A percentile compares a stretch with the other conserved stretches of the same genome.
These are phyloP conservation scores for Fusarium virguliforme DNA, from an alignment of 2,329 filamentous ascomycete genomes.

Conservation along the genomic window DNA sequence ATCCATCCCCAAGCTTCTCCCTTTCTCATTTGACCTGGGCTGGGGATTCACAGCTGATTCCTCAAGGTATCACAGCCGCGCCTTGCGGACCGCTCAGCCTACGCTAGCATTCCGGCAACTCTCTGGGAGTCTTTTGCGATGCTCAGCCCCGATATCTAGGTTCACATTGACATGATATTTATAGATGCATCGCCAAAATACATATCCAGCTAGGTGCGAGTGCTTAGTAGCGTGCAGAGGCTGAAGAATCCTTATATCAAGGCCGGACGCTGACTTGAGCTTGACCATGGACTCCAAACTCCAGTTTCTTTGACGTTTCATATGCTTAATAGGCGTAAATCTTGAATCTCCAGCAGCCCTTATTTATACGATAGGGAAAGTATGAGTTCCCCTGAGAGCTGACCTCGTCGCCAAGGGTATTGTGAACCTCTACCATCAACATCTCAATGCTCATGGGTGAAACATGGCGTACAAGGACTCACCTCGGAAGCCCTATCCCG, in stretches of 20 bases:
- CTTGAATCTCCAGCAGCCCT: not conserved
- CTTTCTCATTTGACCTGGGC: too few relatives aligned
- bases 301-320: not conserved
- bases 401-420: not conserved
- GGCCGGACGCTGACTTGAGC: not conserved
- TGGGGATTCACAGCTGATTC: not conserved
- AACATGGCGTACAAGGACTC: not conserved
- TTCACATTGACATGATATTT: not conserved
- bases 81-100: not conserved
- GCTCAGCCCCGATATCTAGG: not conserved
- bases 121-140: not conserved
- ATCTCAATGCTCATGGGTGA: too few relatives aligned
- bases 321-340: not conserved
- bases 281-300: not conserved
- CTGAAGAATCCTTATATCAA: too few relatives aligned
- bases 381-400: not conserved
- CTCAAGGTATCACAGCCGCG: not conserved
- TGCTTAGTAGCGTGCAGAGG: not conserved
- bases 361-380: not conserved
- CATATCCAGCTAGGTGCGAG: not conserved
- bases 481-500: not conserved
- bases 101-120: not conserved
- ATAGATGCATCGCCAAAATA: not conserved
- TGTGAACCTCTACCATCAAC: not conserved
- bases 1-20: too few relatives aligned